Evolutionary conservation across 2,329 filamentous ascomycete species (phyloP).

Genomic region (Zymoseptoria brevis): DNA sequence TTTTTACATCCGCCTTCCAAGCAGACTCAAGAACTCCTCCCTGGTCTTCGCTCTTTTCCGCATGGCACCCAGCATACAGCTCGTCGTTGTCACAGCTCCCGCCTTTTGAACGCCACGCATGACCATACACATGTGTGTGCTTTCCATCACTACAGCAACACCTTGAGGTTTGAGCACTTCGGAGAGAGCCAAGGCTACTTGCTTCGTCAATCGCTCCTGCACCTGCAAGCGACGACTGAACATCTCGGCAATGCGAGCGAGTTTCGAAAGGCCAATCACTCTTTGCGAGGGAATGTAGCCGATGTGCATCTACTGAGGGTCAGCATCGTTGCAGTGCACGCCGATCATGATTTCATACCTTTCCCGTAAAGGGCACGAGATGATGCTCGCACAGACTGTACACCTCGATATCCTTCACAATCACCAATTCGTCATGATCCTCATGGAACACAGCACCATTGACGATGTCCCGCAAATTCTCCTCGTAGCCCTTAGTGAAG

Average conservation of each 20-base stretch:
- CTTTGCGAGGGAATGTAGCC: slow-evolving; percentile 90
- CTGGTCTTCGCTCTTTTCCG: slow-evolving; percentile 85
- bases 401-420: slow-evolving; percentile 95
- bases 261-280: slow-evolving; percentile 90
- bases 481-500: slow-evolving; percentile 94
- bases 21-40: slow-evolving; percentile 85
- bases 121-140: slow-evolving; percentile 94
- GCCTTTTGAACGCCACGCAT: slow-evolving; percentile 98
- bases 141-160: slow-evolving; percentile 96
- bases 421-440: slow-evolving; percentile 93
- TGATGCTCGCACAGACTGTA: slow-evolving; percentile 96
- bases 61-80: slow-evolving; percentile 95
- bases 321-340: background rate
- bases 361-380: slow-evolving; percentile 90
- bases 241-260: slow-evolving; percentile 94
- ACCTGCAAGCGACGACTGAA: slow-evolving; percentile 89
- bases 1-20: slow-evolving; percentile 20
- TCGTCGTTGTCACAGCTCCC: slow-evolving; percentile 78
- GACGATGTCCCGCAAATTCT: slow-evolving; percentile 84
- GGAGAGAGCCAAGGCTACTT: slow-evolving; percentile 88
- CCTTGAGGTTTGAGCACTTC: slow-evolving; percentile 90
- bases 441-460: slow-evolving; percentile 94
- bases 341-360: slow-evolving; percentile 46
- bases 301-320: slow-evolving; percentile 74
- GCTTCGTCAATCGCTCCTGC: slow-evolving; percentile 91